These are phyloP conservation scores for Suillus sp. DNA, from an alignment of 768 basidiomycete genomes.

Conservation along the genomic window DNA sequence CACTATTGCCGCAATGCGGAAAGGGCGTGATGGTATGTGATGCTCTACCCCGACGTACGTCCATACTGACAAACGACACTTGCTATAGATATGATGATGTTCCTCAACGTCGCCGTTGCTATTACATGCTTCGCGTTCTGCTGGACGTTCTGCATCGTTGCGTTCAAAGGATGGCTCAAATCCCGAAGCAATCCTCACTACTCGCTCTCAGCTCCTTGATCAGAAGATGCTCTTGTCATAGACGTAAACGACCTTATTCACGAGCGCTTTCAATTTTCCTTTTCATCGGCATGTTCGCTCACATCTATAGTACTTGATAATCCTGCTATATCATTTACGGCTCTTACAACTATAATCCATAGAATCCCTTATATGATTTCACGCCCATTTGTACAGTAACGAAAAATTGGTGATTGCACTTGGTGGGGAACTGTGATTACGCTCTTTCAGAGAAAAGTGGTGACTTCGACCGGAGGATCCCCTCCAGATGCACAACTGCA, in stretches of 20 bases:
- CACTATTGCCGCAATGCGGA: constrained; percentile 88
- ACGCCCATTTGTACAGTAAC: not conserved
- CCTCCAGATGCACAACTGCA: not conserved
- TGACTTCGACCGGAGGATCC: not conserved
- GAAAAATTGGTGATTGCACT: not conserved
- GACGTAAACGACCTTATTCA: not conserved
- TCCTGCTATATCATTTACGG: not conserved
- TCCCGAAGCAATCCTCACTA: constrained; percentile 36
- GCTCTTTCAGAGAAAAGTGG: not conserved
- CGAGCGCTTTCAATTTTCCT: constrained; percentile 2
- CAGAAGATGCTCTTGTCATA: not conserved
- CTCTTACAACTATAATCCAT: not conserved
- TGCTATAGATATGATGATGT: constrained; percentile 80
- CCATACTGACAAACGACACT: constrained; percentile 5
- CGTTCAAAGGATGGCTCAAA: constrained; percentile 82
- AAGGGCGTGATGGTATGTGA: constrained; percentile 75
- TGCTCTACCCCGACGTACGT: constrained; percentile 3
- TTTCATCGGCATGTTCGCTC: not conserved
- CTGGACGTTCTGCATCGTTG: constrained; percentile 77
- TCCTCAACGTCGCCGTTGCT: constrained; percentile 82
- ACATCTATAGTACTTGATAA: constrained; percentile 2
- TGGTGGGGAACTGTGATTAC: not conserved
- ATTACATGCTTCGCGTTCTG: constrained; percentile 85
- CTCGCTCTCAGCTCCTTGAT: constrained; percentile 17
- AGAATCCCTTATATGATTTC: not conserved